Base-by-base conservation (phyloP, 2,329 filamentous ascomycete genomes). In the Venturia aucupariae region DNA sequence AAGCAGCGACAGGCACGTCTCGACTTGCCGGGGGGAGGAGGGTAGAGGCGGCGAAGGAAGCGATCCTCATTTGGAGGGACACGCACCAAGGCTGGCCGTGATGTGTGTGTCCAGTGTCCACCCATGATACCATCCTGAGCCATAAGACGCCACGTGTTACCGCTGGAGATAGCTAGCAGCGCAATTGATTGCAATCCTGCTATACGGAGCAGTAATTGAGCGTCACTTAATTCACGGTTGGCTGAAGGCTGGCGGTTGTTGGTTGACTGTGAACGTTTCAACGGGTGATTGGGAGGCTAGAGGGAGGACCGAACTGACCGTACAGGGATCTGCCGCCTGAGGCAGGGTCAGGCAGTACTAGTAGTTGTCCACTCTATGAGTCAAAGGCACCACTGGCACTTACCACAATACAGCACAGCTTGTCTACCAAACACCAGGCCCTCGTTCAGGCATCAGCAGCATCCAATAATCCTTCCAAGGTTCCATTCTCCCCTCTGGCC, bases 81-180 rank as follows among this genome's bases (percentile, higher is more conserved):
- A 54, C 48, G 51, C 51, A 35, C 51, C 15, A 48, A 48, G 44
- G 44, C 44, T 48, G 42, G 42, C 2, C 5, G 17, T 7, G 15
- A 7, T 30, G 22, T 27, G 48, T 30, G 7, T 54, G 48, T 30
- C 6, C 6, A 6, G 11, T 15, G 2, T 5, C 13, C 51, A 35
- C 30, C 51, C 51, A 57, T 57, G 46, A 27, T 5, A 51, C 46
- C 51, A 57, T 19, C 51, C 51, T 57, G 51, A 57, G 51, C 51
- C 51, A 35, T 1, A 35, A 22, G 51, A 35, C 51, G 51, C 51
- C 51, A 57, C 51, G 51, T 57, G 51, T 57, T 57, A n/a, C 51
- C 30, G 51, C 51, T 35, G 15, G 27, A 32, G 30, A 51, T 51
- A 15, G 24, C 46, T 51, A 15, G 24, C 46, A 51, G 46, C 46